Evolutionary conservation across 805 yeast genomes (phyloP).

Genomic region (Candida golubevii): DNA sequence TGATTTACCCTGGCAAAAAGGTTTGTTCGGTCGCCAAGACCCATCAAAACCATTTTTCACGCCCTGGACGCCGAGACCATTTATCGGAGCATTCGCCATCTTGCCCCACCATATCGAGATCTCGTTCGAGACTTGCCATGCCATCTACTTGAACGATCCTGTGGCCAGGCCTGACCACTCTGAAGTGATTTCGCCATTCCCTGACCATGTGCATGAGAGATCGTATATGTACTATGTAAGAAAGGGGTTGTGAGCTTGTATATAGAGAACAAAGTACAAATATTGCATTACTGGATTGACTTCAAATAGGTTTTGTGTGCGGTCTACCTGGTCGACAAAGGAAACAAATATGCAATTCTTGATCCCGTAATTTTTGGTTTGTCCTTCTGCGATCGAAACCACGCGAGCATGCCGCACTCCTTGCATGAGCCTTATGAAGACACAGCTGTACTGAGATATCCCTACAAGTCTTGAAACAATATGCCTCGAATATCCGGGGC

Average conservation of each 20-base stretch:
- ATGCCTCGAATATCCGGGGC: conserved; percentile 34
- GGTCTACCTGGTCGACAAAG: too few relatives aligned
- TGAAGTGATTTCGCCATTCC: conserved; percentile 90
- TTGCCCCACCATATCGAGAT: conserved; percentile 90
- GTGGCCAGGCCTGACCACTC: conserved; percentile 96
- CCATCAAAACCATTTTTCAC: conserved; percentile 83
- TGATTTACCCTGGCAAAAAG: conserved; percentile 74
- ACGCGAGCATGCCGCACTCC: too few relatives aligned
- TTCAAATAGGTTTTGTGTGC: too few relatives aligned
- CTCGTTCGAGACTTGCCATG: conserved; percentile 89
- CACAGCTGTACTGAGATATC: too few relatives aligned
- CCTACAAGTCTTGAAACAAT: too few relatives aligned
- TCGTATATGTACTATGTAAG: conserved; percentile 92
- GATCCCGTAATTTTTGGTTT: too few relatives aligned
- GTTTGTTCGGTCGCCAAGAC: conserved; percentile 73
- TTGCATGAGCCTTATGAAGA: too few relatives aligned
- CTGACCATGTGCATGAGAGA: conserved; percentile 77
- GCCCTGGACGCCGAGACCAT: conserved; percentile 95
- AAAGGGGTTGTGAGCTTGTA: conserved; percentile 48
- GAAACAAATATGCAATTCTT: too few relatives aligned
- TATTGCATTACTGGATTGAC: too few relatives aligned
- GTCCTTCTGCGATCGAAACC: too few relatives aligned
- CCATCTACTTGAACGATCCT: conserved; percentile 94
- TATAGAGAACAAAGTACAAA: conserved; percentile 5
- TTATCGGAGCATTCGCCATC: conserved; percentile 87